phyloP scores from a whole-genome alignment of 345 rosid genomes.

The Camelina neglecta region DNA sequence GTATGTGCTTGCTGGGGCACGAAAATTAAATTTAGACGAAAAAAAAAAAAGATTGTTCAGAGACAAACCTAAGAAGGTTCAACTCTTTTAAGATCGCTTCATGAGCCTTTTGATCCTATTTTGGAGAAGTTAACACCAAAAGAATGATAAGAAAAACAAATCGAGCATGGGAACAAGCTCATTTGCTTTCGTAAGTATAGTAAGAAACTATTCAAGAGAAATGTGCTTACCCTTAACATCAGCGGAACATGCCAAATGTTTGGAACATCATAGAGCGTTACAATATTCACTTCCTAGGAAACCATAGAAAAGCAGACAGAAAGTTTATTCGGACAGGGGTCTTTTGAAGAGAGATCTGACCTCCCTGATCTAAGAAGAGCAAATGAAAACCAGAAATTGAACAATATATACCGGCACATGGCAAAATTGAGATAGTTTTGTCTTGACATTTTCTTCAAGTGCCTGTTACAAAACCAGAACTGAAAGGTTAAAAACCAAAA shows the following conservation, averaged over 20 bases:
- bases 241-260: conserved; percentile 97
- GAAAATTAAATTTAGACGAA: neutral
- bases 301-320: conserved; percentile 28
- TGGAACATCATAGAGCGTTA: conserved; percentile 84
- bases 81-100: conserved; percentile 81
- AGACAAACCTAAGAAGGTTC: conserved; percentile 72
- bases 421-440: conserved; percentile 88
- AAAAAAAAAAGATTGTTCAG: conserved; percentile 16
- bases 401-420: conserved; percentile 77
- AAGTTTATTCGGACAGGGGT: neutral
- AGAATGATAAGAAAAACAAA: conserved; percentile 7
- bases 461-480: conserved; percentile 55
- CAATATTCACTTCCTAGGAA: conserved; percentile 74
- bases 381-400: neutral
- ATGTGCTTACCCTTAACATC: conserved; percentile 67
- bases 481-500: conserved; percentile 24
- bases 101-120: conserved; percentile 90
- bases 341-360: neutral
- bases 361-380: neutral
- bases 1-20: no score
- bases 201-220: conserved; percentile 5
- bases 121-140: conserved; percentile 23
- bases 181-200: neutral
- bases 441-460: conserved; percentile 80
- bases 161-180: conserved; percentile 22